A percentile compares a stretch with the other conserved stretches of the same genome.
Evolutionary conservation across 352 stramenopile genomes (phyloP).

Genomic region (Albugo laibachii): DNA sequence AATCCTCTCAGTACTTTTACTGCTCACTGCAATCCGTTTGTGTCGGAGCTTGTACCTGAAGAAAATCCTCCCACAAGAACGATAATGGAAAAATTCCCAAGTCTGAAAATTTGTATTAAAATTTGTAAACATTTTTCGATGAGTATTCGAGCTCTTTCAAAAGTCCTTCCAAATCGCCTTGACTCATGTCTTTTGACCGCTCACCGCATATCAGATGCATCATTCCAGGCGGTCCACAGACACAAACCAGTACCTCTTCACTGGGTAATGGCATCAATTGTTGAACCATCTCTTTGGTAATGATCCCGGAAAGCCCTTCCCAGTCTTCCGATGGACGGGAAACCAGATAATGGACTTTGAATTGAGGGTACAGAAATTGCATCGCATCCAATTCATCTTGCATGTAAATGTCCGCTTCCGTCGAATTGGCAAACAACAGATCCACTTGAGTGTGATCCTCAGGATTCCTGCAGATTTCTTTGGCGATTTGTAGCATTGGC

Average conservation of each 20-base stretch:
- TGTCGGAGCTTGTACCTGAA: no score
- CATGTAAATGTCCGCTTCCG: slow-evolving; percentile 78
- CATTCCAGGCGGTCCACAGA: slow-evolving; percentile 78
- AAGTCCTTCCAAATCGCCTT: slow-evolving; percentile 68
- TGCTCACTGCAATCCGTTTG: no score
- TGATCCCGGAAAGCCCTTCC: slow-evolving; percentile 43
- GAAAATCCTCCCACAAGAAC: no score
- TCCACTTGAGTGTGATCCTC: slow-evolving; percentile 62
- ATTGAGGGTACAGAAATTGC: slow-evolving; percentile 60
- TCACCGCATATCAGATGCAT: slow-evolving; percentile 79
- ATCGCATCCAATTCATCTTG: slow-evolving; percentile 68
- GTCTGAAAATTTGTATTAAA: slow-evolving; percentile 19
- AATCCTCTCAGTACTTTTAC: no score
- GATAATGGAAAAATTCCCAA: no score
- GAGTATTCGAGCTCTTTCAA: slow-evolving; percentile 74
- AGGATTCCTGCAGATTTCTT: slow-evolving; percentile 66
- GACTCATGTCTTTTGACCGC: slow-evolving; percentile 69
- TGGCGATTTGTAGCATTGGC: slow-evolving; percentile 77
- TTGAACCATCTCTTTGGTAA: slow-evolving; percentile 73
- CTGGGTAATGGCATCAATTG: slow-evolving; percentile 57
- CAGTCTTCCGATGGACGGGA: slow-evolving; percentile 46
- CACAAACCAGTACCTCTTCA: slow-evolving; percentile 65
- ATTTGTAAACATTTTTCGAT: slow-evolving; percentile 69
- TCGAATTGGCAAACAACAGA: slow-evolving; percentile 69
- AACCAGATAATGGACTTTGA: slow-evolving; percentile 54